Percentiles rank a stretch among this genome's conserved stretches.
phyloP scores from a whole-genome alignment of 352 stramenopile species.

The Phytophthora capsici region DNA sequence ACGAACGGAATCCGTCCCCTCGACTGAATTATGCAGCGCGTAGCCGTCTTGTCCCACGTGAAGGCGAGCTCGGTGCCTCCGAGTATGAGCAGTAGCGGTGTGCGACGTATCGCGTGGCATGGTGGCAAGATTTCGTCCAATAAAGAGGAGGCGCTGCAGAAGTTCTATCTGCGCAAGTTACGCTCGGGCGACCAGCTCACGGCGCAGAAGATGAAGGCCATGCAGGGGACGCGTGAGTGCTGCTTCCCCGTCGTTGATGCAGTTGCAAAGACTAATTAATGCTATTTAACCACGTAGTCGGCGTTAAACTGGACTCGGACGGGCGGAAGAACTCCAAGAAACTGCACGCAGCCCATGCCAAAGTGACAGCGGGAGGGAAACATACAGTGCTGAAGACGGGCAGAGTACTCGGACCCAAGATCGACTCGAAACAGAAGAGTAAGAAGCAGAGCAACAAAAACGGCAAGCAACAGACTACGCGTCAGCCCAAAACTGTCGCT shows the following conservation, averaged over 20 bases:
- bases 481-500: conserved; percentile 33
- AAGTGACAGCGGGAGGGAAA: conserved; percentile 40
- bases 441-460: conserved; percentile 25
- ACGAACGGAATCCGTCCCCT: not conserved
- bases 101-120: conserved; percentile 70
- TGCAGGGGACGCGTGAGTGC: conserved; percentile 51
- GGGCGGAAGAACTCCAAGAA: conserved; percentile 49
- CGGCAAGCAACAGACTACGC: conserved; percentile 34
- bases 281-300: conserved; percentile 24
- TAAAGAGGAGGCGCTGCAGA: conserved; percentile 86
- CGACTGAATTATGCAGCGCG: conserved; percentile 34
- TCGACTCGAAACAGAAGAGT: conserved; percentile 18
- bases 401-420: conserved; percentile 64
- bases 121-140: conserved; percentile 86
- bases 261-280: conserved; percentile 3
- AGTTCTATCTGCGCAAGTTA: conserved; percentile 86
- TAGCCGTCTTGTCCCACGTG: conserved; percentile 73
- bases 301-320: conserved; percentile 21
- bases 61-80: conserved; percentile 56
- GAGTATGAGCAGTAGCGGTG: conserved; percentile 20
- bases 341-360: conserved; percentile 54
- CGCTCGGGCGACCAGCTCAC: conserved; percentile 49
- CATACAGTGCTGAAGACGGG: conserved; percentile 67
- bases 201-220: conserved; percentile 52
- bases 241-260: not conserved